Conservation (phyloP, 345 rosid genomes). For the Angophora floribunda region DNA sequence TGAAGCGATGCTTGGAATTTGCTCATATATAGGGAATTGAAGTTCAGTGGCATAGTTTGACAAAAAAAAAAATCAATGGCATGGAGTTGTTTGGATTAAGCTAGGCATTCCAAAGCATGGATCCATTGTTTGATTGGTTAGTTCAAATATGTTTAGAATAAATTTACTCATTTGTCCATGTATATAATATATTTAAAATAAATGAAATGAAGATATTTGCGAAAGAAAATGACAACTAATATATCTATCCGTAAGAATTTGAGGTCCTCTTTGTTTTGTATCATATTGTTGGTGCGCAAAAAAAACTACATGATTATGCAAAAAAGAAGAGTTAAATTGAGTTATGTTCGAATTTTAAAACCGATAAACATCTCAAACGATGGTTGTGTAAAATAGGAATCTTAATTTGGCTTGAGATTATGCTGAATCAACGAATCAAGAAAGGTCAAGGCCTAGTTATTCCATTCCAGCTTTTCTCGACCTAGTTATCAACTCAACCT, state of each 20-base stretch:
- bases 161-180: neutral
- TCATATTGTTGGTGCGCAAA: neutral
- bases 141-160: neutral
- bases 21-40: neutral
- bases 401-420: neutral
- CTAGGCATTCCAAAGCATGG: neutral
- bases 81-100: neutral
- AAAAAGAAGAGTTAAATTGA: neutral
- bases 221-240: neutral
- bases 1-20: neutral
- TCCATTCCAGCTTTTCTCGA: neutral
- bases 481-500: too few species aligned
- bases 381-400: neutral
- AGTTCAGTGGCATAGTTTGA: neutral
- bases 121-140: neutral
- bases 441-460: neutral
- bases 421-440: neutral
- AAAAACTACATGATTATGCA: neutral
- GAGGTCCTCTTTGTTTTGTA: neutral
- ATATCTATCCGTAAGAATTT: neutral
- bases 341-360: neutral
- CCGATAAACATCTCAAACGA: neutral
- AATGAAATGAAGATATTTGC: neutral
- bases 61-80: neutral
- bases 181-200: neutral